phyloP scores from a whole-genome alignment of 192 early-diverging fungal species.

The Coemansia sp. region DNA sequence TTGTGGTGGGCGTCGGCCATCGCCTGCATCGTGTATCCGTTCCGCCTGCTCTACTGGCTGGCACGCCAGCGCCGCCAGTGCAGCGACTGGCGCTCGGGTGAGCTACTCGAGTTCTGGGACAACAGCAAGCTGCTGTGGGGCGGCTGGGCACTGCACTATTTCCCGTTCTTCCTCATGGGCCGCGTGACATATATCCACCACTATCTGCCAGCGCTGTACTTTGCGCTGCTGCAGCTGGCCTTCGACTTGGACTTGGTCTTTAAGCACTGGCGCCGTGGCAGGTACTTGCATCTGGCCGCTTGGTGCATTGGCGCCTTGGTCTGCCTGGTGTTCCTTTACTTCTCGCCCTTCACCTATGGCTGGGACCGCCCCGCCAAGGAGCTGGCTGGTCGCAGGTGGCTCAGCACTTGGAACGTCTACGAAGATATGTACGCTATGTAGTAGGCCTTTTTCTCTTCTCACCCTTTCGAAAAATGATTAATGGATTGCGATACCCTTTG shows the following conservation, averaged over 20 bases:
- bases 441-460: conserved; percentile 1
- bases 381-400: conserved; percentile 65
- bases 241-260: conserved; percentile 72
- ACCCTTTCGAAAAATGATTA: not conserved
- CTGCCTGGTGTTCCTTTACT: conserved; percentile 57
- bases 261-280: conserved; percentile 58
- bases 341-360: conserved; percentile 80
- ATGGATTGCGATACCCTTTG: not conserved
- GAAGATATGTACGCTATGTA: conserved; percentile 31
- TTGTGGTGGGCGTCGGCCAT: conserved; percentile 77
- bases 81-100: conserved; percentile 26
- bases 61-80: conserved; percentile 25
- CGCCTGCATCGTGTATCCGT: conserved; percentile 34
- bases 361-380: conserved; percentile 62
- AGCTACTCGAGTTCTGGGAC: conserved; percentile 59
- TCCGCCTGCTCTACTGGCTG: conserved; percentile 25
- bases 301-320: conserved; percentile 17
- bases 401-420: conserved; percentile 78
- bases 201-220: conserved; percentile 86
- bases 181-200: conserved; percentile 93
- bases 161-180: conserved; percentile 92
- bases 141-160: conserved; percentile 83
- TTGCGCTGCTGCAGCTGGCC: conserved; percentile 73
- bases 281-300: conserved; percentile 58
- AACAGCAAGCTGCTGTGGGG: conserved; percentile 79